A percentile compares a stretch with the other conserved stretches of the same genome.
Conservation (phyloP, 305 asterid species). For the Fraxinus latifolia region DNA sequence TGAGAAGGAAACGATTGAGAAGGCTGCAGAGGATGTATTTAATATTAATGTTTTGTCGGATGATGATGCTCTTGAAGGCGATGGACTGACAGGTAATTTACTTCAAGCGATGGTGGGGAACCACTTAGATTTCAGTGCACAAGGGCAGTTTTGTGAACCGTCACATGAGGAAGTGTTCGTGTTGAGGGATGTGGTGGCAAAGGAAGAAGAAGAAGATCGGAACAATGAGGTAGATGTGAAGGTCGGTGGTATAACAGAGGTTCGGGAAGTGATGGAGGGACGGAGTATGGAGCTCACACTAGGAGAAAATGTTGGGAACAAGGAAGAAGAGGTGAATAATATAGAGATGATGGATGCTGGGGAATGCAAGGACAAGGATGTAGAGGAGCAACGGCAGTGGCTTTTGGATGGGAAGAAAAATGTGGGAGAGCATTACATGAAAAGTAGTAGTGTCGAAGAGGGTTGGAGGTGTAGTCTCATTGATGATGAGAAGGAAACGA, state of each 20-base stretch:
- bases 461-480: constrained; percentile 5
- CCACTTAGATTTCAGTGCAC: no score
- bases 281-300: constrained; percentile 57
- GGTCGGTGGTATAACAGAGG: not conserved
- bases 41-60: constrained; percentile 36
- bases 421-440: constrained; percentile 39
- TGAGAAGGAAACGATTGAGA: constrained; percentile 13
- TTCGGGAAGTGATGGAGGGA: constrained; percentile 11
- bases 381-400: constrained; percentile 38
- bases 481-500: constrained; percentile 1
- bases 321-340: constrained; percentile 35
- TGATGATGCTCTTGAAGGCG: no score
- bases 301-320: constrained; percentile 46
- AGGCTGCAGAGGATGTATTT: constrained; percentile 33
- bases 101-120: no score
- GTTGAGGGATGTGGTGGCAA: not conserved
- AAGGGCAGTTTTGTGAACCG: no score
- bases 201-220: constrained; percentile 31
- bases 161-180: constrained; percentile 28
- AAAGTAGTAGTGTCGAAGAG: constrained; percentile 32
- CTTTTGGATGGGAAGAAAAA: constrained; percentile 40
- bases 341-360: constrained; percentile 31
- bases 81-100: no score
- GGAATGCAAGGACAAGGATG: constrained; percentile 22
- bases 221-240: constrained; percentile 19